Base-by-base conservation (phyloP, 208 protist species). In the Crithidia mellificae region DNA sequence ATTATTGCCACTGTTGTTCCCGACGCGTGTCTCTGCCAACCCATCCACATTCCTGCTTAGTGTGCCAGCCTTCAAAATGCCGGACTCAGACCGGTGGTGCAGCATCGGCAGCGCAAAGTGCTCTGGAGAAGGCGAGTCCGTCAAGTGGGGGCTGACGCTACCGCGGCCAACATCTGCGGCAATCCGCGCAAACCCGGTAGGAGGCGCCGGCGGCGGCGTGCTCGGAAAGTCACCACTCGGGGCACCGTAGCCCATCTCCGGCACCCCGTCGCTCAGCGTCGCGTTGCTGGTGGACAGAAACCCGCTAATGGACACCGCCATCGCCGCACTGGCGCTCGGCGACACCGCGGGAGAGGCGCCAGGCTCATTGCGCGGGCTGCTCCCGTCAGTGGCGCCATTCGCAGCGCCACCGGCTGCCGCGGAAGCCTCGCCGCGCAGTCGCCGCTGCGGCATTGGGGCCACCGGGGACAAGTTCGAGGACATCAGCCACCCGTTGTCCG, bases 101-200 rank as follows among this genome's bases (percentile, higher is more conserved):
- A 57, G 22, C 44, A 30, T 49, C 17, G 68, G 52, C 43, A 63
- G 20, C n/a, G 68, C 32, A 14, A 68, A 43, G 32, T 68, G 58
- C 2, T 68, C 68, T 5, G 38, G 68, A 22, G 61, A 74, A 0
- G 61, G 61, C 17, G 61, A 63, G 43, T 62, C 68, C 27, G 53
- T 63, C 14, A 67, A 20, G 12, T 14, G 8, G 2, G 68, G 68
- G 32, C 39, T 67, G 36, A 7, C 7, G 27, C 11, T 56, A 1
- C 27, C n/a, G 6, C 44, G 25, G 44, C 2, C 11, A n/a, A 34
- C 46, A 6, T 51, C 57, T 6, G 43, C 6, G n/a, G 25, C 11
- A 15, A 43, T 14, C 34, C 47, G n/a, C 30, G 22, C 44, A 41
- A 41, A 46, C 20, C 49, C 41, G 27, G 43, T 30, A 14, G 27